These are phyloP conservation scores for Strobilomyces echinocephalus DNA, from an alignment of 768 basidiomycete species.

Conservation along the genomic window DNA sequence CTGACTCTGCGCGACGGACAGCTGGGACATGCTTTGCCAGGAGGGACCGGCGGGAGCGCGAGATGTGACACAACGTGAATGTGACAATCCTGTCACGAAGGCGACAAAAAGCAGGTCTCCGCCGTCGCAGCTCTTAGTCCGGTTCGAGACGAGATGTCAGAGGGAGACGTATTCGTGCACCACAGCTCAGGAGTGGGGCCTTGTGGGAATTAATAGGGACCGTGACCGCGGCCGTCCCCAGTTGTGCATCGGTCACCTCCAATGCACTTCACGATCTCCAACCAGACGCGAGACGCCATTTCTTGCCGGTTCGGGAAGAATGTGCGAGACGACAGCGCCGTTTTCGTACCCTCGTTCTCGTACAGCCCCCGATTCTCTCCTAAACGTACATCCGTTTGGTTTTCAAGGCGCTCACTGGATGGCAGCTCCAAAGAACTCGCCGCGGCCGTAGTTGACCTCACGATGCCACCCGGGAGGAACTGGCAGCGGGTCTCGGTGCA, in stretches of 20 bases:
- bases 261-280: slow-evolving; percentile 32
- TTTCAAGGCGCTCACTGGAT: slow-evolving; percentile 15
- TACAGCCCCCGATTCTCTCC: slow-evolving; percentile 19
- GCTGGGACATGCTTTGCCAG: slow-evolving; percentile 18
- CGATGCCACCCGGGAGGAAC: slow-evolving; percentile 29
- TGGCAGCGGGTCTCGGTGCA: slow-evolving; percentile 44
- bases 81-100: not conserved
- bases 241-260: not conserved
- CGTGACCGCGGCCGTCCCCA: no score
- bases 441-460: slow-evolving; percentile 18
- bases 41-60: not conserved
- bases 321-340: not conserved
- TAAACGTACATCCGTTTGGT: slow-evolving; percentile 12
- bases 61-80: slow-evolving; percentile 13
- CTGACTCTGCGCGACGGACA: slow-evolving; percentile 15
- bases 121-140: no score
- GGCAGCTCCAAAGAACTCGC: slow-evolving; percentile 19
- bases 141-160: no score
- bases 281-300: slow-evolving; percentile 33
- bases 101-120: not conserved
- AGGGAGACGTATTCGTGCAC: not conserved
- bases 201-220: not conserved
- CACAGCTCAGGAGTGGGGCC: not conserved
- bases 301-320: slow-evolving; percentile 13
- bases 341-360: slow-evolving; percentile 24